Percentiles rank a stretch among this genome's conserved stretches.
Evolutionary conservation across 805 yeast species (phyloP).

Genomic region (Torulaspora delbrueckii): DNA sequence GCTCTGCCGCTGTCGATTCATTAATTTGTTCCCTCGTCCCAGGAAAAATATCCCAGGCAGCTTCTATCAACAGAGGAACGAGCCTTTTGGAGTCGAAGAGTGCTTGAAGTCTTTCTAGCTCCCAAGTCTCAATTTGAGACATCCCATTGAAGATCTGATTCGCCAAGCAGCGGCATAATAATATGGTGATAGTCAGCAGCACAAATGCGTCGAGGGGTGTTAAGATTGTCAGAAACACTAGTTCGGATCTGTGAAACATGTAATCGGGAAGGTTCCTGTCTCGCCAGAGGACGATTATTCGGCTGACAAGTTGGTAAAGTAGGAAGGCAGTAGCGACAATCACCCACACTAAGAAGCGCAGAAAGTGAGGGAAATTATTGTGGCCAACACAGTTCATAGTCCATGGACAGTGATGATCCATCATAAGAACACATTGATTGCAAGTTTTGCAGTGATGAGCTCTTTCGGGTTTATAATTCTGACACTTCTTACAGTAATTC

Average conservation of each 20-base stretch:
- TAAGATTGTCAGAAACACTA: slow-evolving; percentile 51
- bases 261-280: slow-evolving; percentile 52
- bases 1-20: slow-evolving; percentile 14
- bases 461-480: slow-evolving; percentile 71
- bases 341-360: slow-evolving; percentile 70
- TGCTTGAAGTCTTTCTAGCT: slow-evolving; percentile 69
- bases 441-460: slow-evolving; percentile 83
- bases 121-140: slow-evolving; percentile 94
- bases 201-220: slow-evolving; percentile 57
- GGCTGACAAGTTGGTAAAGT: slow-evolving; percentile 38
- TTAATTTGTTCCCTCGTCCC: slow-evolving; percentile 12
- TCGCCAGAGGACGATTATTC: slow-evolving; percentile 43
- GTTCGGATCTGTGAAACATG: slow-evolving; percentile 46
- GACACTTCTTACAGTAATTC: slow-evolving; percentile 66
- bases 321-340: slow-evolving; percentile 47
- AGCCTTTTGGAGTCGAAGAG: slow-evolving; percentile 54
- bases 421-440: slow-evolving; percentile 65
- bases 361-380: slow-evolving; percentile 69
- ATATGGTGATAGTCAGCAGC: slow-evolving; percentile 49
- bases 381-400: slow-evolving; percentile 86
- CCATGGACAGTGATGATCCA: slow-evolving; percentile 98
- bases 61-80: slow-evolving; percentile 40
- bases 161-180: slow-evolving; percentile 56
- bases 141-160: slow-evolving; percentile 58
- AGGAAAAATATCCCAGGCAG: slow-evolving; percentile 42